Evolutionary conservation across 495 filamentous ascomycete genomes (phyloP).

Genomic region (Hyaloscypha finlandica): DNA sequence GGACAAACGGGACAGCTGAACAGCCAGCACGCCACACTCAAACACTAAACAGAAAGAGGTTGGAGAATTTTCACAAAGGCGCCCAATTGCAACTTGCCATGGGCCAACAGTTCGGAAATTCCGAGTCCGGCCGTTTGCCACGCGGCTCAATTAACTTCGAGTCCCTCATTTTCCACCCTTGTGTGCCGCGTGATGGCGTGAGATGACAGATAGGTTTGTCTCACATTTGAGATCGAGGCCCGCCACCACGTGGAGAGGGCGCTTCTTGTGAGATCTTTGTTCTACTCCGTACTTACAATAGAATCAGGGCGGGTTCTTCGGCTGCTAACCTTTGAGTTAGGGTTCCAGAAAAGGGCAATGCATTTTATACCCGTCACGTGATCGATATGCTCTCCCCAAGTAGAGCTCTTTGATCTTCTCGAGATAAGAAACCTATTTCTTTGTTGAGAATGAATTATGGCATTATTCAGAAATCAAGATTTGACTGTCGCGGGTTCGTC

Average conservation of each 20-base stretch:
- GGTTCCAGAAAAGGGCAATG: not conserved
- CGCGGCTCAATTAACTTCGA: not conserved
- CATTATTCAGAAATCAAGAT: not conserved
- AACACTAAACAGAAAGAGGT: not conserved
- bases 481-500: not conserved
- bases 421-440: not conserved
- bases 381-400: not conserved
- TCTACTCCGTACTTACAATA: not conserved
- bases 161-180: not conserved
- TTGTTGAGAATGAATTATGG: not conserved
- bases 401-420: not conserved
- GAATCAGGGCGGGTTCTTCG: not conserved
- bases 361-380: not conserved
- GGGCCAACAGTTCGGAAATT: not conserved
- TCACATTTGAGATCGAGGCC: not conserved
- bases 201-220: not conserved
- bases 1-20: not conserved
- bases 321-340: not conserved
- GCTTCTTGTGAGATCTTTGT: not conserved
- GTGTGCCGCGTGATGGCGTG: not conserved
- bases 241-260: not conserved
- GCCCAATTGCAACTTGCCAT: constrained; percentile 2
- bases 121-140: not conserved
- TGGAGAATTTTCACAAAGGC: not conserved
- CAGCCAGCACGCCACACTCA: not conserved